Conservation (phyloP, 2,329 filamentous ascomycete species). For the Coccinonectria pachysandricola region DNA sequence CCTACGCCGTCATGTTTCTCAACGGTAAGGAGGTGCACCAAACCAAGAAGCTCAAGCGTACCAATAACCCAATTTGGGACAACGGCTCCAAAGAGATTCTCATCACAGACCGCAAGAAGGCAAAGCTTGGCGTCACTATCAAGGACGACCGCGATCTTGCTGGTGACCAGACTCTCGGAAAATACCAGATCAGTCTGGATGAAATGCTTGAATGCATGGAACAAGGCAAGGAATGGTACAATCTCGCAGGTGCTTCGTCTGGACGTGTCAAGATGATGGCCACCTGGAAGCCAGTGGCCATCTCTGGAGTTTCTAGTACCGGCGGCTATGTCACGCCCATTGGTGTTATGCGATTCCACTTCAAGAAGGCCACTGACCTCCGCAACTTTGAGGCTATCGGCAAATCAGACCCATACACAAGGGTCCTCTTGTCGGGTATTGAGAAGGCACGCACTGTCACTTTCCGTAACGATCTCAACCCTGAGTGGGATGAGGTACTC, state of each 20-base stretch:
- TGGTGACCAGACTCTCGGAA: conserved; percentile 75
- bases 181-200: conserved; percentile 89
- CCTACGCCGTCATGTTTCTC: conserved; percentile 77
- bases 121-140: conserved; percentile 82
- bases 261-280: conserved; percentile 84
- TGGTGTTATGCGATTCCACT: conserved; percentile 90
- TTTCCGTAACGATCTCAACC: conserved; percentile 90
- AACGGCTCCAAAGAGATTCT: conserved; percentile 89
- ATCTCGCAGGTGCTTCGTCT: conserved; percentile 66
- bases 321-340: conserved; percentile 89
- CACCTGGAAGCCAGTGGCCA: conserved; percentile 89
- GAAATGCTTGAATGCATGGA: conserved; percentile 86
- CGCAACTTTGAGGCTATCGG: conserved; percentile 91
- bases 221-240: conserved; percentile 95
- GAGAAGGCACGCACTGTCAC: conserved; percentile 89
- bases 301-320: conserved; percentile 69
- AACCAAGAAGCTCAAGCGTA: conserved; percentile 89
- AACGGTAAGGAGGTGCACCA: conserved; percentile 87
- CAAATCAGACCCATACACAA: conserved; percentile 92
- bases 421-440: conserved; percentile 80
- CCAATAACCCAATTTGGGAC: conserved; percentile 94
- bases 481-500: conserved; percentile 89
- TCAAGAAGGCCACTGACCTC: conserved; percentile 70
- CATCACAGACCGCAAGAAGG: conserved; percentile 84
- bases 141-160: conserved; percentile 89